These are phyloP conservation scores for Trichoderma sp. DNA, from an alignment of 2,329 filamentous ascomycete species.

Conservation along the genomic window DNA sequence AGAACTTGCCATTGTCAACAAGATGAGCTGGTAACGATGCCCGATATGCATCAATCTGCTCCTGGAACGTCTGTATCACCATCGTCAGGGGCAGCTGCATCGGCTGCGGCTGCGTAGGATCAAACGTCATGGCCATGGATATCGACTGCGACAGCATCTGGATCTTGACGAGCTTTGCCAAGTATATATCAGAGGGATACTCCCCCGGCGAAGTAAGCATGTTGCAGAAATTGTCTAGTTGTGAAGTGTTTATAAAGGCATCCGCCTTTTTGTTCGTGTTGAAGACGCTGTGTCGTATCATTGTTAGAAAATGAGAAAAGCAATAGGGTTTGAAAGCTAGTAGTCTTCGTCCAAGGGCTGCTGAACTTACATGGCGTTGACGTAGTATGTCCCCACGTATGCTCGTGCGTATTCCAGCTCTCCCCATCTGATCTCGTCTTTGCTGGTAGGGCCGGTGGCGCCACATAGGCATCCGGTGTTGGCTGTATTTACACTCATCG, in stretches of 20 bases:
- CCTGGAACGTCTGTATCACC: slow-evolving; percentile 43
- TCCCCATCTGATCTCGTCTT: slow-evolving; percentile 26
- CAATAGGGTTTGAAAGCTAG: no score
- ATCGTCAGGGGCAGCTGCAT: slow-evolving; percentile 41
- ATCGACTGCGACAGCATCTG: slow-evolving; percentile 50
- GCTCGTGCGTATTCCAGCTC: slow-evolving; percentile 46
- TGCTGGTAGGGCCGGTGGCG: not conserved
- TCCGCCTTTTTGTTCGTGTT: slow-evolving; percentile 48
- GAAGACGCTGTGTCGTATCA: slow-evolving; percentile 34
- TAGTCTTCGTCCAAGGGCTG: not conserved
- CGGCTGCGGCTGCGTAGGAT: slow-evolving; percentile 24
- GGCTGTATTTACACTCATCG: slow-evolving; percentile 44
- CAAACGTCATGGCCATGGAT: slow-evolving; percentile 38
- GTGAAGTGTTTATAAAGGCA: slow-evolving; percentile 45
- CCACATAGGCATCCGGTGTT: slow-evolving; percentile 18
- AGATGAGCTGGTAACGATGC: slow-evolving; percentile 37
- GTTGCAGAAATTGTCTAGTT: slow-evolving; percentile 43
- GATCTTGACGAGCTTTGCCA: slow-evolving; percentile 45
- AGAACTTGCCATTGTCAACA: slow-evolving; percentile 32
- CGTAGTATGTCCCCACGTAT: slow-evolving; percentile 49
- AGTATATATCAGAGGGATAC: slow-evolving; percentile 42
- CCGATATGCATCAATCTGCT: slow-evolving; percentile 42
- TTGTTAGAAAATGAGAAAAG: not conserved
- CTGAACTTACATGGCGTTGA: slow-evolving; percentile 45
- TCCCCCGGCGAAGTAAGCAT: slow-evolving; percentile 43